These are phyloP conservation scores for Saksenaea oblongispora DNA, from an alignment of 371 early-diverging fungal genomes.

Conservation along the genomic window DNA sequence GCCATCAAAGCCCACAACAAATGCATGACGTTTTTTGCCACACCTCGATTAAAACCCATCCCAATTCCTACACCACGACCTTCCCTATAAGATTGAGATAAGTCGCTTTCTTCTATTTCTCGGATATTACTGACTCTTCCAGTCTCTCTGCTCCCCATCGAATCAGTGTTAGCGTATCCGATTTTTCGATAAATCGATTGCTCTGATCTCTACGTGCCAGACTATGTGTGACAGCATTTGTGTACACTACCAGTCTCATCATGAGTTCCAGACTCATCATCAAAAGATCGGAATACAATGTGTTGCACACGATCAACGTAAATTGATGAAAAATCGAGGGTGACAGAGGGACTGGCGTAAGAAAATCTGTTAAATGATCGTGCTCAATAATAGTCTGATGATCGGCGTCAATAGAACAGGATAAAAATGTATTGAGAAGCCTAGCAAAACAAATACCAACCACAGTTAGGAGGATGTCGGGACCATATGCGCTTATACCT, in stretches of 20 bases:
- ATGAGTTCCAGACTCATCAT: constrained; percentile 33
- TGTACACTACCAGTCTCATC: constrained; percentile 39
- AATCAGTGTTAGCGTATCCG: constrained; percentile 30
- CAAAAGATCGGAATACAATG: constrained; percentile 36
- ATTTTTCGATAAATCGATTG: constrained; percentile 24
- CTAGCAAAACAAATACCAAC: constrained; percentile 7
- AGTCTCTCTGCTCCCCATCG: constrained; percentile 44
- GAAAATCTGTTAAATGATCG: constrained; percentile 29
- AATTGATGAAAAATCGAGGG: constrained; percentile 44
- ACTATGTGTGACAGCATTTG: constrained; percentile 37
- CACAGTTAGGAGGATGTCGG: neutral
- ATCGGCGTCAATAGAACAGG: constrained; percentile 28
- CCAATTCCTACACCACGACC: constrained; percentile 45
- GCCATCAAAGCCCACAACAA: constrained; percentile 45
- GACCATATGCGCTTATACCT: constrained; percentile 19
- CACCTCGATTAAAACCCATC: constrained; percentile 43
- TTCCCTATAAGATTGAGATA: constrained; percentile 12
- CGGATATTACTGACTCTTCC: constrained; percentile 25
- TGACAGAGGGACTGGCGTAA: constrained; percentile 33
- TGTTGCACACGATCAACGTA: constrained; percentile 40
- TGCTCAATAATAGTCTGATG: constrained; percentile 43
- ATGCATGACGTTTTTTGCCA: constrained; percentile 49
- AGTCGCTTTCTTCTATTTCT: neutral
- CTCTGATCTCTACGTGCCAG: constrained; percentile 13
- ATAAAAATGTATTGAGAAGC: constrained; percentile 36